phyloP scores from a whole-genome alignment of 441 rosid genomes.

The Croton setiger region DNA sequence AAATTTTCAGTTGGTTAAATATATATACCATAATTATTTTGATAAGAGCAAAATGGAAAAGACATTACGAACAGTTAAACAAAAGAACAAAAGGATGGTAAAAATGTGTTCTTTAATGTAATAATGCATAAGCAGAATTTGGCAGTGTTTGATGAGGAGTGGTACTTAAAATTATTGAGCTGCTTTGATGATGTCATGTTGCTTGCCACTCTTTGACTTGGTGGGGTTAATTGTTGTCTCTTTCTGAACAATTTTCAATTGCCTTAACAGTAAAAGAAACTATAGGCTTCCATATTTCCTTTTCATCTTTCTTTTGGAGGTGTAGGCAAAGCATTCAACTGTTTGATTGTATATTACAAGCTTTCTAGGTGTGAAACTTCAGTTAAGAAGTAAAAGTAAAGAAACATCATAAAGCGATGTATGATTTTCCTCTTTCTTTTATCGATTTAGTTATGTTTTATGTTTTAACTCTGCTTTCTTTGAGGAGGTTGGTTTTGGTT shows the following conservation, averaged over 20 bases:
- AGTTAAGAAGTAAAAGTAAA: constrained; percentile 25
- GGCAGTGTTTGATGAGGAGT: constrained; percentile 13
- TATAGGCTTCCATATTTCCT: constrained; percentile 19
- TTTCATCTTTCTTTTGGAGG: constrained; percentile 22
- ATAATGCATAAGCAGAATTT: constrained; percentile 17
- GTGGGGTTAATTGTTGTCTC: constrained; percentile 39
- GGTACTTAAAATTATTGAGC: constrained; percentile 26
- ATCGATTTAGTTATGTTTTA: constrained; percentile 15
- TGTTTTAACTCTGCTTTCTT: constrained; percentile 2
- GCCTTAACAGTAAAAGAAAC: constrained; percentile 12
- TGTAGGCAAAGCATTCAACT: constrained; percentile 4
- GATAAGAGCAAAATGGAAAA: background rate
- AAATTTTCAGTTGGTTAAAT: constrained; percentile 4
- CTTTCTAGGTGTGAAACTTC: constrained; percentile 29
- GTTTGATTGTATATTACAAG: constrained; percentile 23
- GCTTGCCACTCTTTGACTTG: constrained; percentile 26
- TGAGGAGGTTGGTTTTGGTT: constrained; percentile 18
- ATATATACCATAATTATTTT: too few relatives aligned
- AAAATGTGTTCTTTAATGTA: constrained; percentile 1
- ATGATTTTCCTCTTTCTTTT: constrained; percentile 21
- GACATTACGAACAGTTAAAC: background rate
- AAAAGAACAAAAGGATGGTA: constrained; percentile 9
- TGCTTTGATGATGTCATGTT: constrained; percentile 23
- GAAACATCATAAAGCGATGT: constrained; percentile 25
- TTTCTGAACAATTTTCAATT: constrained; percentile 29